Evolutionary conservation across 176 grass and related monocot species (phyloP).

Genomic region (Zea mays): Zm-B73-REFERENCE-NAM-5.0 NC_050100.1:51412001-51412500

Average conservation of each 20-base stretch:
- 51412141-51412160: conserved; percentile 96
- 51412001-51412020: conserved; percentile 97
- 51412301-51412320: conserved; percentile 28
- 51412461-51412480: conserved; percentile 56
- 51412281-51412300: background rate
- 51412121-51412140: conserved; percentile 79
- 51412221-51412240: background rate
- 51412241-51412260: conserved; percentile 3
- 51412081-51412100: conserved; percentile 1
- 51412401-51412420: conserved; percentile 78
- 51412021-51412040: conserved; percentile 98
- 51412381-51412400: conserved; percentile 77
- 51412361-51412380: conserved; percentile 86
- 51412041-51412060: conserved; percentile 94
- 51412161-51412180: conserved; percentile 95
- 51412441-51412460: conserved; percentile 81
- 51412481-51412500: background rate
- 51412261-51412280: conserved; percentile 22
- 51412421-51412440: conserved; percentile 81
- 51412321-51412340: conserved; percentile 78
- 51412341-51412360: conserved; percentile 89
- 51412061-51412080: conserved; percentile 25
- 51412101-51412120: conserved; percentile 20
- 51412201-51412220: conserved; percentile 53
- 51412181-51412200: conserved; percentile 92